phyloP scores from a whole-genome alignment of 352 stramenopile genomes.

The Phytophthora cactorum region DNA sequence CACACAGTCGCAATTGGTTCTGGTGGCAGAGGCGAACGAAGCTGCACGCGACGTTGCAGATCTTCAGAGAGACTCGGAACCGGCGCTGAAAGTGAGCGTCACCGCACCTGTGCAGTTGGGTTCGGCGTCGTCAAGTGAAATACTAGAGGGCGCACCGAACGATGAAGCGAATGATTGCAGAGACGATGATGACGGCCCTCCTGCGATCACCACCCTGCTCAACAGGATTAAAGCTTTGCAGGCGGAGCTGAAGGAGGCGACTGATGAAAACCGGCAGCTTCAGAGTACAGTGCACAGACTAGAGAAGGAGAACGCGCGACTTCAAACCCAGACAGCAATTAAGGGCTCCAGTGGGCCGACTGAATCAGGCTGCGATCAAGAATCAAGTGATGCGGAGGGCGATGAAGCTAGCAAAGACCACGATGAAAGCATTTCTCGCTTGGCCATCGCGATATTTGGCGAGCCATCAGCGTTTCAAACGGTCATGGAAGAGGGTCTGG shows the following conservation, averaged over 20 bases:
- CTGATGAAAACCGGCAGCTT: slow-evolving; percentile 34
- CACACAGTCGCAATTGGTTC: neutral
- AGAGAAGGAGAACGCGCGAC: slow-evolving; percentile 25
- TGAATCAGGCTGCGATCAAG: slow-evolving; percentile 1
- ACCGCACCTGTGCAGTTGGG: neutral
- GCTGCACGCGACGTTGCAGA: neutral
- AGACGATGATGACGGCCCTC: slow-evolving; percentile 6
- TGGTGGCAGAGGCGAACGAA: neutral
- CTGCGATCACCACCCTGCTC: slow-evolving; percentile 15
- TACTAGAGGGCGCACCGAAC: neutral
- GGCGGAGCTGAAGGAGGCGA: slow-evolving; percentile 20
- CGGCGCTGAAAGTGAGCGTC: neutral
- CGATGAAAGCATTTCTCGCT: slow-evolving; percentile 15
- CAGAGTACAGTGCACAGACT: slow-evolving; percentile 23
- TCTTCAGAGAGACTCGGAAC: slow-evolving; percentile 4
- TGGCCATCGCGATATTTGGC: slow-evolving; percentile 30
- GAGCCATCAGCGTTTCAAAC: slow-evolving; percentile 32
- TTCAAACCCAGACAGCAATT: slow-evolving; percentile 12
- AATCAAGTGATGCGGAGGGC: slow-evolving; percentile 4
- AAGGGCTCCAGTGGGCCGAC: neutral
- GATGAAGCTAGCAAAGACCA: slow-evolving; percentile 11
- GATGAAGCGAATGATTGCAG: slow-evolving; percentile 13
- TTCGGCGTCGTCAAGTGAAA: neutral
- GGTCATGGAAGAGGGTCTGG: slow-evolving; percentile 34
- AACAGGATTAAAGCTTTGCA: slow-evolving; percentile 27